Evolutionary conservation across 2,329 filamentous ascomycete genomes (phyloP).

Genomic region (Phyllosticta ampelicida): DNA sequence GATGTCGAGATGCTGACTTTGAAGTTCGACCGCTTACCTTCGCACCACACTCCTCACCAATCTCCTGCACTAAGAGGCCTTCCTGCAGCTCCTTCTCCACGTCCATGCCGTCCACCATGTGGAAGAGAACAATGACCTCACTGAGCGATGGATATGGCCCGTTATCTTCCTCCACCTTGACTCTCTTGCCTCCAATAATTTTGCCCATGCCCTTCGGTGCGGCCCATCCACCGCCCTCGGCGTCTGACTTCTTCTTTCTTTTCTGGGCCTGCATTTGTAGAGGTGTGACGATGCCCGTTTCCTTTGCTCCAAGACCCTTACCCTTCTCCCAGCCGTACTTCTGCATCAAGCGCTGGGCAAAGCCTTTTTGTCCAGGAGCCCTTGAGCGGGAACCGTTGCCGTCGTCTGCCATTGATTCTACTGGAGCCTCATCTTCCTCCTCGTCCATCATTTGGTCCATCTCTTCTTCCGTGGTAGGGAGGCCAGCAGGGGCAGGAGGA

Average conservation of each 20-base stretch:
- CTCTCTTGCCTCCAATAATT: constrained; percentile 67
- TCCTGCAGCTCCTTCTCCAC: constrained; percentile 61
- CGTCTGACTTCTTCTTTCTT: constrained; percentile 65
- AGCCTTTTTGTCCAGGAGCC: constrained; percentile 70
- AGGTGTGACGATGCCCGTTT: constrained; percentile 74
- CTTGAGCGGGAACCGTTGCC: constrained; percentile 43
- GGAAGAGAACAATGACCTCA: constrained; percentile 67
- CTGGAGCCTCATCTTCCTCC: constrained; percentile 14
- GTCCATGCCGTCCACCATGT: constrained; percentile 82
- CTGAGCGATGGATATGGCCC: constrained; percentile 48
- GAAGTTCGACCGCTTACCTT: constrained; percentile 43
- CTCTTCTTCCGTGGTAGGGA: constrained; percentile 37
- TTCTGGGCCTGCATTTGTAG: constrained; percentile 63
- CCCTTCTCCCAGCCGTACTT: constrained; percentile 94
- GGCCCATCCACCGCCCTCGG: constrained; percentile 67
- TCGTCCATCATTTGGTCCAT: constrained; percentile 32
- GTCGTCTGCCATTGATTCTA: not conserved
- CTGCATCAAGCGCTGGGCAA: constrained; percentile 77
- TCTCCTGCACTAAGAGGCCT: constrained; percentile 72
- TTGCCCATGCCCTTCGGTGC: constrained; percentile 58
- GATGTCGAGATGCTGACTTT: constrained; percentile 1
- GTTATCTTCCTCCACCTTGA: constrained; percentile 26
- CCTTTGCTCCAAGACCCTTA: constrained; percentile 71
- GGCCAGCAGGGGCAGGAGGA: constrained; percentile 39
- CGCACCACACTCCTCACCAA: constrained; percentile 83